Evolutionary conservation across 1,139 yeast genomes (phyloP), one percentile per base, ranked within the genome.

Genomic region (Geotrichum cucujoidarum): DNA sequence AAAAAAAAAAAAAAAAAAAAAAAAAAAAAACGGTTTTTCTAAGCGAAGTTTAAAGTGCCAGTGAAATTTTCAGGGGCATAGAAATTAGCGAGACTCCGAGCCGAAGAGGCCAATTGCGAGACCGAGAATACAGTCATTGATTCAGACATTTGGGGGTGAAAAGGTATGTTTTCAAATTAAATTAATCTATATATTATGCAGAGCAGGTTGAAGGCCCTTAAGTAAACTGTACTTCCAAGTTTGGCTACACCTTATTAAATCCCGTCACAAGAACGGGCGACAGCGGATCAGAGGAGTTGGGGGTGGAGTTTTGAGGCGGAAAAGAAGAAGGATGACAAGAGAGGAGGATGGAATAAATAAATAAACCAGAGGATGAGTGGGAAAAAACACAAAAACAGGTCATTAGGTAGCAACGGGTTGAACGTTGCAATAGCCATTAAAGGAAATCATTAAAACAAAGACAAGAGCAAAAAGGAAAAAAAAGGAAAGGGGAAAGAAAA

Each of bases 391-490:
- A 31, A 36, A 43, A 17, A 35, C 18, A 35, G 36, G 41, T 46
- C 49, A 46, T 46, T 46, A 46, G 49, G 42, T 40, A 41, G 22
- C 45, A 46, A 46, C 45, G 45, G 36, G 49, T 46, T 46, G 49
- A 46, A 35, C 45, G 18, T 38, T 30, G 34, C 38, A 35, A 40
- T 36, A 36, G 18, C 43, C 27, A 24, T 24, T 24, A 24, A 10
- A 24, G 27, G 27, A 40, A 46, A 37, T 35, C 50, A 40, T 43
- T 40, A 46, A 43, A 36, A 30, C 25, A 31, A 35, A 38, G 33
- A 16, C 11, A 22, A 31, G 21, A 32, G 17, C 5, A 14, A 29
- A 22, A 36, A n/a, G n/a, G n/a, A n/a, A n/a, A n/a, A n/a, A n/a
- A n/a, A n/a, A n/a, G 24, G 29, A 31, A 35, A 38, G 33, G 22